Conservation (phyloP, 495 filamentous ascomycete genomes). For the Penicillium crystallinum region DNA sequence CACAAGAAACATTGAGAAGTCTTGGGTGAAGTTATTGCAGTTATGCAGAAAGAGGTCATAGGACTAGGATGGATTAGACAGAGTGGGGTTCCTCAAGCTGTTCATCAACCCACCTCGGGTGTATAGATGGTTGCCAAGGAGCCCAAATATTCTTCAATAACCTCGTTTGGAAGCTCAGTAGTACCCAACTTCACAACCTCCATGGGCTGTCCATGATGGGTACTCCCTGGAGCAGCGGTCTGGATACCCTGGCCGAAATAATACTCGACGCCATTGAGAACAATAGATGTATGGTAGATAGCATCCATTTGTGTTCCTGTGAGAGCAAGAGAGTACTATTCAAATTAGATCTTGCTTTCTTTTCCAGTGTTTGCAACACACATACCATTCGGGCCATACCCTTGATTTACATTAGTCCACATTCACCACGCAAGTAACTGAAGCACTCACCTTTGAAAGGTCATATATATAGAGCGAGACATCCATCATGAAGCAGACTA, state of each 20-base stretch:
- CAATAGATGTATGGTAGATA: slow-evolving; percentile 86
- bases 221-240: slow-evolving; percentile 68
- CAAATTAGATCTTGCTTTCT: slow-evolving; percentile 3
- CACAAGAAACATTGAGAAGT: slow-evolving; percentile 85
- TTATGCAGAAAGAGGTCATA: slow-evolving; percentile 91
- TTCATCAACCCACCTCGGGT: slow-evolving; percentile 51
- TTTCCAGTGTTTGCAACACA: not conserved
- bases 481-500: slow-evolving; percentile 53
- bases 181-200: slow-evolving; percentile 66
- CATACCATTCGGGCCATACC: slow-evolving; percentile 47
- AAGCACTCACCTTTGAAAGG: slow-evolving; percentile 62
- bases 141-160: slow-evolving; percentile 85
- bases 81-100: not conserved
- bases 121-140: slow-evolving; percentile 79
- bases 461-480: slow-evolving; percentile 93
- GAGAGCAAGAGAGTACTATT: slow-evolving; percentile 41
- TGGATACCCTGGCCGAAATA: slow-evolving; percentile 76
- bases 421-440: not conserved
- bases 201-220: slow-evolving; percentile 82
- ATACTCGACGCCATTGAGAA: slow-evolving; percentile 71
- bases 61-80: slow-evolving; percentile 44
- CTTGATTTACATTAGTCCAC: not conserved
- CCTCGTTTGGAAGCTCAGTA: slow-evolving; percentile 74
- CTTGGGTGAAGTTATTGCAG: slow-evolving; percentile 98
- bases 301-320: slow-evolving; percentile 77